Evolutionary conservation across 495 filamentous ascomycete species (phyloP), one percentile per base, ranked within the genome.

Genomic region (Staphylotrichum tortipilum): DNA sequence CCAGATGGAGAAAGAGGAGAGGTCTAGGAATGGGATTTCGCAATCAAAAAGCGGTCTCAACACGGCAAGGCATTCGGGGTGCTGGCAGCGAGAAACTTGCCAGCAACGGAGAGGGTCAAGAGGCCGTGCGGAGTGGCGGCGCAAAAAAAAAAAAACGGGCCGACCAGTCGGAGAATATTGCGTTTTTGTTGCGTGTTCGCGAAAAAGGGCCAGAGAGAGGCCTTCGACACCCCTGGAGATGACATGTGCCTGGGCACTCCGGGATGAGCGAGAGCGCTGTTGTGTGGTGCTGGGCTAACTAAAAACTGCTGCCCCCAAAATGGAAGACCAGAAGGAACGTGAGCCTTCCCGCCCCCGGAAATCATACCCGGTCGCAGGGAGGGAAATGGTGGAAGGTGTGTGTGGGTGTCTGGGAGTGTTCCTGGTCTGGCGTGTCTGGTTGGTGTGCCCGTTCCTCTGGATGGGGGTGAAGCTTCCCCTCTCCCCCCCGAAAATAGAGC

Each of bases 321-420:
- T n/a, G n/a, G n/a, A n/a, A n/a, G n/a, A n/a, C n/a, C n/a, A n/a
- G n/a, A n/a, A 5, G 10, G 10, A 28, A 28, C 26, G 26, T 5
- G 26, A 28, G 26, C 26, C 26, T 28, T 28, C 26, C 26, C 26
- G 26, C 26, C 6, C 26, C 19, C 44, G 44, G 44, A 35, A 36
- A 46, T 24, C 44, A 46, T 40, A 39, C 45, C 45, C 45, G 35
- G n/a, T 41, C 41, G 37, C 36, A 41, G 36, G 3, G n/a, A n/a
- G 17, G 22, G 3, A n/a, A 37, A 21, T 3, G 12, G 18, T n/a
- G n/a, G n/a, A n/a, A n/a, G n/a, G n/a, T n/a, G n/a, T n/a, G n/a
- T n/a, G n/a, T n/a, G n/a, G n/a, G n/a, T n/a, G n/a, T n/a, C n/a
- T n/a, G n/a, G n/a, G n/a, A n/a, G n/a, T n/a, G n/a, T n/a, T n/a